A percentile compares a stretch with the other conserved stretches of the same genome.
Evolutionary conservation across 148 eudicot species (phyloP).

Genomic region (Mesembryanthemum crystallinum): DNA sequence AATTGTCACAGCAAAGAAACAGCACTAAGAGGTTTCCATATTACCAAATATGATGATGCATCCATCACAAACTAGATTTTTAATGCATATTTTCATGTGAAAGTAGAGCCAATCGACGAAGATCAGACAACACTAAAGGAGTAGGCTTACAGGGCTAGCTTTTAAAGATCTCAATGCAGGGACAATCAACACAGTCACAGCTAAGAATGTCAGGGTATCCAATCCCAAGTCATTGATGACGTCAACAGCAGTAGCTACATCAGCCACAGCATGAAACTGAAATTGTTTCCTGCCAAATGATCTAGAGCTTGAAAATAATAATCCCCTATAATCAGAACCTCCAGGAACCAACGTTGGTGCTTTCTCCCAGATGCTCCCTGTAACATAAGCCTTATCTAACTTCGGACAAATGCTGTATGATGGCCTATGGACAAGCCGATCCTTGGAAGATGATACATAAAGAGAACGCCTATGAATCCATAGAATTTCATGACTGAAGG

Average conservation of each 20-base stretch:
- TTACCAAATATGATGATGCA: not conserved
- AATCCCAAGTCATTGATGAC: constrained; percentile 93
- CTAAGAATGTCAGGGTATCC: constrained; percentile 95
- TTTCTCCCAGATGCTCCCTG: constrained; percentile 25
- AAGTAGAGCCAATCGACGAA: too few species aligned
- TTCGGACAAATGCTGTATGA: constrained; percentile 29
- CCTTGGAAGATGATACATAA: constrained; percentile 26
- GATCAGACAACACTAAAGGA: not conserved
- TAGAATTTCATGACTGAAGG: constrained; percentile 22
- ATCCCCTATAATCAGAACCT: constrained; percentile 34
- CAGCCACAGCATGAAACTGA: constrained; percentile 51
- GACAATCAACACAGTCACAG: constrained; percentile 80
- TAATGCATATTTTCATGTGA: too few species aligned
- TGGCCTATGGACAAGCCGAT: constrained; percentile 26
- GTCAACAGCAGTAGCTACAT: constrained; percentile 77
- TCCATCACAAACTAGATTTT: not conserved
- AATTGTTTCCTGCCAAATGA: constrained; percentile 30
- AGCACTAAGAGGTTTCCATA: not conserved
- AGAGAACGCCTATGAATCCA: constrained; percentile 30
- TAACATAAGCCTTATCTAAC: constrained; percentile 27
- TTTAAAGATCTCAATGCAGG: constrained; percentile 78
- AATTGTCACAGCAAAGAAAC: constrained; percentile 6
- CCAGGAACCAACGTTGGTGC: constrained; percentile 28
- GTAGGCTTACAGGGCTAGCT: constrained; percentile 82
- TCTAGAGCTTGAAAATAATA: constrained; percentile 29